Percentiles rank a stretch among this genome's conserved stretches.
Evolutionary conservation across 2,329 filamentous ascomycete species (phyloP).

Genomic region (Beauveria sp.): DNA sequence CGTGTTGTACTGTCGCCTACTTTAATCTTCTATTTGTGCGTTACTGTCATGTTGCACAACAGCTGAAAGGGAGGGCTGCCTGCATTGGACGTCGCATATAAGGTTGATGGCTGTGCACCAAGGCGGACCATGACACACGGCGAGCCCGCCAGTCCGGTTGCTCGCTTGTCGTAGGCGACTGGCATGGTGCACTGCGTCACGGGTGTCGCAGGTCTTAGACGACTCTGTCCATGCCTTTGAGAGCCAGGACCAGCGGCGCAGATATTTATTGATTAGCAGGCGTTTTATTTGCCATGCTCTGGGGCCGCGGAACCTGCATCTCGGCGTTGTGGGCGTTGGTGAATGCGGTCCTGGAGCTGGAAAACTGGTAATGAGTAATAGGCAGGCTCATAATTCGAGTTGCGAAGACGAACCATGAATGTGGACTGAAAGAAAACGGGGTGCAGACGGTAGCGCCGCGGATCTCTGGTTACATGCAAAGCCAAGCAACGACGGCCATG

Average conservation of each 20-base stretch:
- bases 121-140: neutral
- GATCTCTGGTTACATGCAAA: neutral
- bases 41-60: neutral
- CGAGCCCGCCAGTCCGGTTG: neutral
- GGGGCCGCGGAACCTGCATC: neutral
- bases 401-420: neutral
- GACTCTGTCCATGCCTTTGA: neutral
- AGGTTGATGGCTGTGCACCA: neutral
- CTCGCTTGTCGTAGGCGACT: neutral
- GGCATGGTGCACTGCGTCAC: neutral
- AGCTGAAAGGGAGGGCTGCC: neutral
- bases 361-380: neutral
- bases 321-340: neutral
- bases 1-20: neutral
- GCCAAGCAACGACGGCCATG: conserved; percentile 4
- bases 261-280: neutral
- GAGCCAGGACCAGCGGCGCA: neutral
- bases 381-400: neutral
- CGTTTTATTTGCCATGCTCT: neutral
- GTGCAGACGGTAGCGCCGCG: neutral
- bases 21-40: neutral
- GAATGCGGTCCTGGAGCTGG: neutral
- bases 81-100: neutral
- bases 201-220: neutral
- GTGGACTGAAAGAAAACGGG: neutral